Percentiles rank a stretch among this genome's conserved stretches.
These are phyloP conservation scores for Microthyrium microscopicum DNA, from an alignment of 2,329 filamentous ascomycete species.

Conservation along the genomic window DNA sequence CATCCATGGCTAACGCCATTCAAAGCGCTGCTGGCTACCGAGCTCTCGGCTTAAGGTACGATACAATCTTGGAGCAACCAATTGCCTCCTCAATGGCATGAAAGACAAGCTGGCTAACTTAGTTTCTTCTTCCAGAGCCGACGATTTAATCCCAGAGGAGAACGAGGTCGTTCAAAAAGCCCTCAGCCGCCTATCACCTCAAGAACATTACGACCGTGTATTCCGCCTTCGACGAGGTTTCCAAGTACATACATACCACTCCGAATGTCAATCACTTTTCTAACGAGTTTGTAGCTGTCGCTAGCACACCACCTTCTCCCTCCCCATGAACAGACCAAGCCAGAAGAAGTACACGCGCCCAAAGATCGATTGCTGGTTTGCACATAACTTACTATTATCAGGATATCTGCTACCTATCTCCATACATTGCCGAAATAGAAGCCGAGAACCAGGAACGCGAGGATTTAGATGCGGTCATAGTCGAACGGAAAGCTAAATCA, in stretches of 20 bases:
- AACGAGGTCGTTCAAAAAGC: slow-evolving; percentile 72
- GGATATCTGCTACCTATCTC: slow-evolving; percentile 50
- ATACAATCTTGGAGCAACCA: not conserved
- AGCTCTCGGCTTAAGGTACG: slow-evolving; percentile 75
- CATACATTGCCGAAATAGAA: slow-evolving; percentile 53
- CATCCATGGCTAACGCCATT: slow-evolving; percentile 75
- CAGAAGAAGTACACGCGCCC: slow-evolving; percentile 38
- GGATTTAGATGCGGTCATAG: slow-evolving; percentile 50
- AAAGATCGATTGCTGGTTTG: not conserved
- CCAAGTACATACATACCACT: slow-evolving; percentile 41
- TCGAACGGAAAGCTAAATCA: slow-evolving; percentile 20
- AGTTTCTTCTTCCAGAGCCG: slow-evolving; percentile 45
- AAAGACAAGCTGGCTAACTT: slow-evolving; percentile 8
- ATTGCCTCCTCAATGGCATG: not conserved
- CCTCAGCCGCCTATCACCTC: slow-evolving; percentile 73
- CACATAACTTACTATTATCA: slow-evolving; percentile 20
- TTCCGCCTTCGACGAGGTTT: slow-evolving; percentile 93
- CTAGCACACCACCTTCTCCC: slow-evolving; percentile 49
- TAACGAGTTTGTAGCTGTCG: slow-evolving; percentile 36
- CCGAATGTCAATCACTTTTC: slow-evolving; percentile 6
- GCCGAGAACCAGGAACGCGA: slow-evolving; percentile 48
- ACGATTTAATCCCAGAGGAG: slow-evolving; percentile 92
- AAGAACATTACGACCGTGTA: slow-evolving; percentile 90
- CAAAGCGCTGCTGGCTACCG: slow-evolving; percentile 78
- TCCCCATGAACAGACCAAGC: slow-evolving; percentile 49